Percentiles rank a stretch among this genome's conserved stretches.
These are phyloP conservation scores for Abrus precatorius DNA, from an alignment of 306 rosid species.

Conservation along the genomic window DNA sequence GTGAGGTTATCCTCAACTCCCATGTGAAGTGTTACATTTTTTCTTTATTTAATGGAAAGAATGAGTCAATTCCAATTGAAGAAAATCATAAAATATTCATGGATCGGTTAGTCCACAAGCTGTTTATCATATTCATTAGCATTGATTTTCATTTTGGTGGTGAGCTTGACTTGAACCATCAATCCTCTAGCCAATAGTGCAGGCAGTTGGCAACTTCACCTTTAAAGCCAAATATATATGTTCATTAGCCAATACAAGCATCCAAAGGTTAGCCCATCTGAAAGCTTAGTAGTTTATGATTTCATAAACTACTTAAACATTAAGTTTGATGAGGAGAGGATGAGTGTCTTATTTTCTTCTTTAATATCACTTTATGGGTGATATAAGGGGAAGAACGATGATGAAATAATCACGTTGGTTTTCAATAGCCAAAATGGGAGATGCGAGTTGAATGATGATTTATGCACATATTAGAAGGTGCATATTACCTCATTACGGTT, in stretches of 20 bases:
- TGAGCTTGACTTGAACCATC: slow-evolving; percentile 6
- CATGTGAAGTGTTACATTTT: slow-evolving; percentile 39
- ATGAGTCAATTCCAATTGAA: slow-evolving; percentile 11
- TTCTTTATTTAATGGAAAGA: slow-evolving; percentile 11
- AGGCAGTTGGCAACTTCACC: slow-evolving; percentile 44
- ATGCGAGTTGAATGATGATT: background rate
- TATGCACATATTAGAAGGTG: background rate
- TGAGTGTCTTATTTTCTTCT: background rate
- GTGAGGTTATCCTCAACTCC: slow-evolving; percentile 1
- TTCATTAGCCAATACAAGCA: slow-evolving; percentile 42
- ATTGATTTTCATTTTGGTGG: slow-evolving; percentile 36
- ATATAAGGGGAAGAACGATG: background rate
- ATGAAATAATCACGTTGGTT: slow-evolving; percentile 10
- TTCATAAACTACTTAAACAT: background rate
- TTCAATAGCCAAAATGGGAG: background rate
- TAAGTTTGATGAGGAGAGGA: background rate
- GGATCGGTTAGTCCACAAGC: slow-evolving; percentile 1
- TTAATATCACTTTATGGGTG: background rate
- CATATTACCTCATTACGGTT: background rate
- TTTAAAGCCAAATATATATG: slow-evolving; percentile 42
- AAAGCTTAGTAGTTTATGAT: slow-evolving; percentile 31
- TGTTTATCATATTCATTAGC: slow-evolving; percentile 26
- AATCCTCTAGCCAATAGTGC: slow-evolving; percentile 25
- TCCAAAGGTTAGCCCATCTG: background rate
- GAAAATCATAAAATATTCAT: background rate